Conservation (phyloP, 2,329 filamentous ascomycete genomes). For the Hypocreales sp. region DNA sequence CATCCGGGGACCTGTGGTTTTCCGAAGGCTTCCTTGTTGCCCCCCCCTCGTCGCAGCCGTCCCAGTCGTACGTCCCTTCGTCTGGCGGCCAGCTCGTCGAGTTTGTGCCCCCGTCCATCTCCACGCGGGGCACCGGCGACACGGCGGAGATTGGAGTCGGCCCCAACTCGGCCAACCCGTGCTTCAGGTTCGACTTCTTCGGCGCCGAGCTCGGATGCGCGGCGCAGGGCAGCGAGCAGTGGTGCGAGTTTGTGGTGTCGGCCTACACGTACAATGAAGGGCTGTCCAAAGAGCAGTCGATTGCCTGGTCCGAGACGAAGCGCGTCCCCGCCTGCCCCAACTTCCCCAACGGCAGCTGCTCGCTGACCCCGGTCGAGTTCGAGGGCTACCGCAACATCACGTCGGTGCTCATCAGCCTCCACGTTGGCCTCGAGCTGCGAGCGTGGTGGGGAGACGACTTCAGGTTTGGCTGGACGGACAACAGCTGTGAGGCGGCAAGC, state of each 20-base stretch:
- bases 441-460: constrained; percentile 27
- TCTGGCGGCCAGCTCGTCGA: constrained; percentile 24
- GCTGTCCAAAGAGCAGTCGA: constrained; percentile 17
- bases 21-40: constrained; percentile 24
- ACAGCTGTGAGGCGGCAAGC: constrained; percentile 20
- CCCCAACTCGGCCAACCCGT: constrained; percentile 18
- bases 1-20: constrained; percentile 23
- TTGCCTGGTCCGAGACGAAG: constrained; percentile 23
- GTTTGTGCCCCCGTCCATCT: constrained; percentile 21
- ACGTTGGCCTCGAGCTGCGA: constrained; percentile 19
- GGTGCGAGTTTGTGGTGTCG: constrained; percentile 26
- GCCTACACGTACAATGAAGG: constrained; percentile 21
- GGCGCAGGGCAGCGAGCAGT: constrained; percentile 17
- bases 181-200: constrained; percentile 24
- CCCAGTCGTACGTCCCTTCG: constrained; percentile 18
- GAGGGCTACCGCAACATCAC: constrained; percentile 22
- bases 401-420: constrained; percentile 21
- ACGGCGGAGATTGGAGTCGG: constrained; percentile 24
- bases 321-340: constrained; percentile 20
- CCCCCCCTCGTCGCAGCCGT: constrained; percentile 16
- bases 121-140: constrained; percentile 13
- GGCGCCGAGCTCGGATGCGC: constrained; percentile 23
- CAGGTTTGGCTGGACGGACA: constrained; percentile 24
- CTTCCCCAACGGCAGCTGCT: constrained; percentile 16
- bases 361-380: constrained; percentile 18